Evolutionary conservation across 2,329 filamentous ascomycete species (phyloP).

Genomic region (Periglandula ipomoeae): DNA sequence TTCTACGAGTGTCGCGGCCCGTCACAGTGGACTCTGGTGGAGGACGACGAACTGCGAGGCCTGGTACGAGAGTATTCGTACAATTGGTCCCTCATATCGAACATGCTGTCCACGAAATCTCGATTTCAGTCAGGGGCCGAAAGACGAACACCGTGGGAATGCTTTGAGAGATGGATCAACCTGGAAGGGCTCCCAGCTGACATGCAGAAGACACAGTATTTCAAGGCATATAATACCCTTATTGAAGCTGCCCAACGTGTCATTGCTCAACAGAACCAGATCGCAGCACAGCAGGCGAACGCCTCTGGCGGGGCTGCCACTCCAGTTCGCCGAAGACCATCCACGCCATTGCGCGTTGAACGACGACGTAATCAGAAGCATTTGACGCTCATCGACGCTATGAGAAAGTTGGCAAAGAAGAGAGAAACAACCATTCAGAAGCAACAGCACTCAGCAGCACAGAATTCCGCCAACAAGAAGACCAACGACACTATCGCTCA

Average conservation of each 20-base stretch:
- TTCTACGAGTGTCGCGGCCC: constrained; percentile 84
- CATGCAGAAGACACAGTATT: constrained; percentile 93
- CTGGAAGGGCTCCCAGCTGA: constrained; percentile 85
- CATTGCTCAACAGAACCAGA: constrained; percentile 44
- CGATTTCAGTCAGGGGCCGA: constrained; percentile 78
- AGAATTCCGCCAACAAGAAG: constrained; percentile 74
- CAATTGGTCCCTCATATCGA: constrained; percentile 94
- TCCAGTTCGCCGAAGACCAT: constrained; percentile 55
- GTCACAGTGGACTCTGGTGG: constrained; percentile 83
- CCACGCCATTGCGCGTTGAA: constrained; percentile 76
- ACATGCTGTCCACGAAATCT: constrained; percentile 64
- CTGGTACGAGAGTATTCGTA: constrained; percentile 90
- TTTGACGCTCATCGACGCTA: constrained; percentile 81
- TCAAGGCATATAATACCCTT: constrained; percentile 59
- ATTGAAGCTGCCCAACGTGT: constrained; percentile 51
- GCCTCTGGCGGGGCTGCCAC: constrained; percentile 23
- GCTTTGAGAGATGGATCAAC: constrained; percentile 93
- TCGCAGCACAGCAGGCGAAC: constrained; percentile 41
- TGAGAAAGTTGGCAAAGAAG: constrained; percentile 93
- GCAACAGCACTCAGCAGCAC: constrained; percentile 73
- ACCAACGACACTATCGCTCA: constrained; percentile 53
- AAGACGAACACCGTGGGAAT: constrained; percentile 92
- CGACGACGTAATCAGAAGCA: constrained; percentile 79
- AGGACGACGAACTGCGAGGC: constrained; percentile 81
- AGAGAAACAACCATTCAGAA: constrained; percentile 79